Evolutionary conservation across 768 basidiomycete species (phyloP), one percentile per base, ranked within the genome.

Genomic region (Calocybe gangraenosa): DNA sequence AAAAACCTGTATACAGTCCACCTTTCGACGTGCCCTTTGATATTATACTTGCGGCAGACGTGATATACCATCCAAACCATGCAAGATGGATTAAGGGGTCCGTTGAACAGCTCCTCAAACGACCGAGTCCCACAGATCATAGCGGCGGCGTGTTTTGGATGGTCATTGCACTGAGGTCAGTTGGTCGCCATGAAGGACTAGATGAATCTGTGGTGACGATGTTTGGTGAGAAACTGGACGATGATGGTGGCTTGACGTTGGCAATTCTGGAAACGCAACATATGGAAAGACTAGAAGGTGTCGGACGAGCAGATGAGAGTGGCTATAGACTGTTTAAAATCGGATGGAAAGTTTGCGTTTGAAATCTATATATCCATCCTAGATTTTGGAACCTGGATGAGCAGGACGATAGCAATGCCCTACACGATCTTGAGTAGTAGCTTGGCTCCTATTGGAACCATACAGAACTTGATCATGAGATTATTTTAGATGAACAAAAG

Each of bases 1-100:
- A 76, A 43, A 38, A 59, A 14, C 77, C 82, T 2, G 42, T 35
- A 9, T 65, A 54, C 43, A 58, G 59, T 1, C 50, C 63, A 0
- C 70, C 71, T 0, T 54, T 72, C 25, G 58, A 68, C 44, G 44
- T 53, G 22, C 62, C 67, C 2, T 89, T 86, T 63, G 81, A 90
- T 44, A 57, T 88, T 18, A 73, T 92, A 23, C 66, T 92, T 31
- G 90, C 82, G 0, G 87, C 90, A 23, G 88, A 92, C 53, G 81
- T 90, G 42, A 71, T 91, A 7, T 92, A 92, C 61, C 75, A 88
- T 49, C 76, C 79, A 0, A 62, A 71, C 14, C 88, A 90, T 57
- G 82, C 85, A 2, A 47, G 59, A 8, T 87, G 82, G 83, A 84
- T 92, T 55, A 75, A 75, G 41, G 57, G 54, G 3, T 87, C 85